Percentiles rank a stretch among this genome's conserved stretches.
phyloP scores from a whole-genome alignment of 106 monocot species.

The Dactylorhiza incarnata region DNA sequence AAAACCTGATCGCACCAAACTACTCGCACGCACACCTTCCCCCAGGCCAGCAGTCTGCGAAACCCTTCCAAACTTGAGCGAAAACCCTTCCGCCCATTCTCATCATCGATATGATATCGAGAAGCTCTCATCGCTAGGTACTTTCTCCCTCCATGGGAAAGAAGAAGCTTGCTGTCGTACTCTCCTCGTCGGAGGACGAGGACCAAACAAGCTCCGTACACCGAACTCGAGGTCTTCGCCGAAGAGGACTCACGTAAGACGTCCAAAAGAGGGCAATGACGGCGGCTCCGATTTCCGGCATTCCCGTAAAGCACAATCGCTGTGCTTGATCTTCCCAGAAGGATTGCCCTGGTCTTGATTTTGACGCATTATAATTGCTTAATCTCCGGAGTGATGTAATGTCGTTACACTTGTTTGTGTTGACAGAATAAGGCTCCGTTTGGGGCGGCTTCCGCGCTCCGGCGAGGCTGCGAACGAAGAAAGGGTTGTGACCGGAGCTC shows the following conservation, averaged over 20 bases:
- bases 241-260: neutral
- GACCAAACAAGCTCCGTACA: neutral
- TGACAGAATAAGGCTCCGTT: neutral
- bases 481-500: too few relatives aligned
- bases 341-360: neutral
- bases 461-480: too few relatives aligned
- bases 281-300: neutral
- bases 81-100: too few relatives aligned
- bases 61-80: too few relatives aligned
- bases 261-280: neutral
- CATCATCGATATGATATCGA: neutral
- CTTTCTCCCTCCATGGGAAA: neutral
- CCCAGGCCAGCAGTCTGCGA: too few relatives aligned
- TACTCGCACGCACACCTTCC: too few relatives aligned
- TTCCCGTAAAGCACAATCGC: neutral
- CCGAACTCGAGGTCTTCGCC: neutral
- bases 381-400: neutral
- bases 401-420: neutral
- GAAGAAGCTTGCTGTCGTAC: neutral
- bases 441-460: too few relatives aligned
- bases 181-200: slow-evolving; percentile 4
- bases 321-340: neutral
- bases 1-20: too few relatives aligned
- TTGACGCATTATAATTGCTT: neutral
- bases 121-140: neutral